These are phyloP conservation scores for Orobanche coerulescens DNA, from an alignment of 257 asterid genomes.

Conservation along the genomic window DNA sequence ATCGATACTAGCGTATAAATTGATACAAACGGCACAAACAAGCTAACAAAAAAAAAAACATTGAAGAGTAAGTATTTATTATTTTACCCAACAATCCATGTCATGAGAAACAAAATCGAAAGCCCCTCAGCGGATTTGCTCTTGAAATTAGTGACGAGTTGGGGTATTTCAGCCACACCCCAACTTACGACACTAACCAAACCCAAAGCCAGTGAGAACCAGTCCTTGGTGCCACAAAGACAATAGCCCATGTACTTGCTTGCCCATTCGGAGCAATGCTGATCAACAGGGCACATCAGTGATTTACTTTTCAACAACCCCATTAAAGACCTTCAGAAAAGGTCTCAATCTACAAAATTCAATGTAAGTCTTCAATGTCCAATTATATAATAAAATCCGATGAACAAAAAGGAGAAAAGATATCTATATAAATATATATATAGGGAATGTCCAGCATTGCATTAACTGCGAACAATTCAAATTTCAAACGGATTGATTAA, in stretches of 20 bases:
- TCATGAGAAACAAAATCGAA: slow-evolving; percentile 43
- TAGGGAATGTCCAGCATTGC: background rate
- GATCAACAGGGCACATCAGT: slow-evolving; percentile 28
- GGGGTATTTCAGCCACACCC: slow-evolving; percentile 74
- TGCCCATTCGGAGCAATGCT: slow-evolving; percentile 38
- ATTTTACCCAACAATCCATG: slow-evolving; percentile 70
- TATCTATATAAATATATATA: no score
- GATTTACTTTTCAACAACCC: slow-evolving; percentile 22
- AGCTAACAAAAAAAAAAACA: background rate
- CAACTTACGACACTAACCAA: slow-evolving; percentile 52
- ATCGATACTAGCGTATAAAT: background rate
- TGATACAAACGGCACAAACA: background rate
- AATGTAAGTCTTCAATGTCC: no score
- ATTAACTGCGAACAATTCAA: background rate
- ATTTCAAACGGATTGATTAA: no score
- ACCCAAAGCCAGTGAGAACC: slow-evolving; percentile 42
- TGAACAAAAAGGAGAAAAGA: background rate
- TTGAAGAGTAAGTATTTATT: no score
- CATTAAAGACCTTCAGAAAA: slow-evolving; percentile 6
- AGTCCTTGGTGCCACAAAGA: slow-evolving; percentile 32
- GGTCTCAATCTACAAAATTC: slow-evolving; percentile 2
- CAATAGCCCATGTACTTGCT: slow-evolving; percentile 25
- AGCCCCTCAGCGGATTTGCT: slow-evolving; percentile 55
- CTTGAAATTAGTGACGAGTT: slow-evolving; percentile 52
- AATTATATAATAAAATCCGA: no score